Percentiles rank a stretch among this genome's conserved stretches.
Evolutionary conservation across 306 rosid genomes (phyloP).

Genomic region (Cucumis sativus): Cucumber_9930_V3 NC_026657.2:24786501-24787000

Average conservation of each 20-base stretch:
- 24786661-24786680: not conserved
- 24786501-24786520: not conserved
- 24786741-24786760: not conserved
- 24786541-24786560: not conserved
- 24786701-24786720: not conserved
- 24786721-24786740: not conserved
- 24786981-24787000: no score
- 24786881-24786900: not conserved
- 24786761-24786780: not conserved
- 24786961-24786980: no score
- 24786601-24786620: conserved; percentile 13
- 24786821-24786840: not conserved
- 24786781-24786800: not conserved
- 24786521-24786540: not conserved
- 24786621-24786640: not conserved
- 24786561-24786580: conserved; percentile 12
- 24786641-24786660: not conserved
- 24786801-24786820: not conserved
- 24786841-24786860: not conserved
- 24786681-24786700: not conserved
- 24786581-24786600: conserved; percentile 11
- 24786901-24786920: no score
- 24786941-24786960: no score
- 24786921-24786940: no score
- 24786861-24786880: not conserved